Evolutionary conservation across 352 stramenopile genomes (phyloP).

Genomic region (Globisporangium abappressorium): DNA sequence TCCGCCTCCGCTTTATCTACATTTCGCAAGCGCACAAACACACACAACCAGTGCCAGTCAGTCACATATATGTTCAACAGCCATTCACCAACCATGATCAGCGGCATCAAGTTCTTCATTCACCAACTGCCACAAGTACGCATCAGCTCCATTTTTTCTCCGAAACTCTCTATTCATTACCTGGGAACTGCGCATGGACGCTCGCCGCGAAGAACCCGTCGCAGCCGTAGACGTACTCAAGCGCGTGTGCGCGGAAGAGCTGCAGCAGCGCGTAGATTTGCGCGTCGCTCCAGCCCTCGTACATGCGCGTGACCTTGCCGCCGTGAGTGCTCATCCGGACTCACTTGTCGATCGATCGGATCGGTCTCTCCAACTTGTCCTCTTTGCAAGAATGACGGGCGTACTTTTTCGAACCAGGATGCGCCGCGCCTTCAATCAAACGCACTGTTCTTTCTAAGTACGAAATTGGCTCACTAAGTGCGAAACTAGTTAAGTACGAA

Average conservation of each 20-base stretch:
- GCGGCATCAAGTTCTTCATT: slow-evolving; percentile 7
- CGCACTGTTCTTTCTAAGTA: too few species aligned
- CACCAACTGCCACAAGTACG: slow-evolving; percentile 2
- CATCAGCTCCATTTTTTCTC: neutral
- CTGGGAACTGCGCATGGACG: slow-evolving; percentile 37
- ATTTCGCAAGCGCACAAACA: neutral
- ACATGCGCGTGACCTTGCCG: slow-evolving; percentile 28
- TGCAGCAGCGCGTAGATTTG: slow-evolving; percentile 51
- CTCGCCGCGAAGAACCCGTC: slow-evolving; percentile 40
- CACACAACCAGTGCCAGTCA: neutral
- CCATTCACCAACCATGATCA: neutral
- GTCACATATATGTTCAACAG: neutral
- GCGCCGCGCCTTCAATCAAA: neutral
- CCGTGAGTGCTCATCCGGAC: slow-evolving; percentile 2
- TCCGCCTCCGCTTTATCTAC: slow-evolving; percentile 35
- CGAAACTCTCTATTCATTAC: slow-evolving; percentile 17
- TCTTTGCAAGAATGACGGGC: neutral
- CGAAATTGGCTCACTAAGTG: too few species aligned
- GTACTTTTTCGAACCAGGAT: neutral
- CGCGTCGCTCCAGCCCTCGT: slow-evolving; percentile 44
- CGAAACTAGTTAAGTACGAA: too few species aligned
- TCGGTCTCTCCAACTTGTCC: neutral
- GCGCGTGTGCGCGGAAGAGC: slow-evolving; percentile 47
- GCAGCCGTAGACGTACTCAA: slow-evolving; percentile 61
- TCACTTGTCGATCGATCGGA: too few species aligned